A percentile compares a stretch with the other conserved stretches of the same genome.
Conservation (phyloP, 148 eudicot genomes). For the Persicaria tinctoria region DNA sequence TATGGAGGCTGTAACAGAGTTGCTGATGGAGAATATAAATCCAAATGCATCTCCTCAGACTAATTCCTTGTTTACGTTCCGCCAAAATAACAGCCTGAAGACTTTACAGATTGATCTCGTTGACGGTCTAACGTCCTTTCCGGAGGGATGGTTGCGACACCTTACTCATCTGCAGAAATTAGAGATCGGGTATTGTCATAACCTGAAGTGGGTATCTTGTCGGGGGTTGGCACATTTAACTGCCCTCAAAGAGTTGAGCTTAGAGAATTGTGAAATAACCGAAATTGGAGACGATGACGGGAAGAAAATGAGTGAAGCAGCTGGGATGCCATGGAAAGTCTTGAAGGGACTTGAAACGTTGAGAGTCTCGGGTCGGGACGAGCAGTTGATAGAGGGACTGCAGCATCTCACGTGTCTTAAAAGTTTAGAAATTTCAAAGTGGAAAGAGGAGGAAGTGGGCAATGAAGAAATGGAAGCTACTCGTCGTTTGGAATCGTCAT, state of each 20-base stretch:
- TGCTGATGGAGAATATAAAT: neutral
- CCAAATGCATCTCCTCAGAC: too few species aligned
- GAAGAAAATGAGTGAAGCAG: too few species aligned
- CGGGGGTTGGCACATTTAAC: neutral
- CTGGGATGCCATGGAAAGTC: too few species aligned
- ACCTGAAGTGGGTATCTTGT: neutral
- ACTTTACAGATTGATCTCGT: accelerated
- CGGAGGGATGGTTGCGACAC: neutral
- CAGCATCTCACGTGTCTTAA: too few species aligned
- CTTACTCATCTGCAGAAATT: neutral
- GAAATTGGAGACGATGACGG: neutral
- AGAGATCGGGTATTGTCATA: neutral
- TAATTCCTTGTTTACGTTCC: too few species aligned
- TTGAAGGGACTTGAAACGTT: too few species aligned
- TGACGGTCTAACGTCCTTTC: neutral
- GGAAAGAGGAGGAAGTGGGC: too few species aligned
- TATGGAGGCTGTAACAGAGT: neutral
- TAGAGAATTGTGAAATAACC: neutral
- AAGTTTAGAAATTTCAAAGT: too few species aligned
- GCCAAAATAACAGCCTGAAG: neutral
- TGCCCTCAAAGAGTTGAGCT: neutral
- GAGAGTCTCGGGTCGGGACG: too few species aligned
- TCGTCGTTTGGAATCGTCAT: too few species aligned
- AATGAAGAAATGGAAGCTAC: too few species aligned
- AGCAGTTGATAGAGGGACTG: too few species aligned